These are phyloP conservation scores for Tylopilus orsonianus DNA, from an alignment of 1,284 basidiomycete genomes.

Conservation along the genomic window DNA sequence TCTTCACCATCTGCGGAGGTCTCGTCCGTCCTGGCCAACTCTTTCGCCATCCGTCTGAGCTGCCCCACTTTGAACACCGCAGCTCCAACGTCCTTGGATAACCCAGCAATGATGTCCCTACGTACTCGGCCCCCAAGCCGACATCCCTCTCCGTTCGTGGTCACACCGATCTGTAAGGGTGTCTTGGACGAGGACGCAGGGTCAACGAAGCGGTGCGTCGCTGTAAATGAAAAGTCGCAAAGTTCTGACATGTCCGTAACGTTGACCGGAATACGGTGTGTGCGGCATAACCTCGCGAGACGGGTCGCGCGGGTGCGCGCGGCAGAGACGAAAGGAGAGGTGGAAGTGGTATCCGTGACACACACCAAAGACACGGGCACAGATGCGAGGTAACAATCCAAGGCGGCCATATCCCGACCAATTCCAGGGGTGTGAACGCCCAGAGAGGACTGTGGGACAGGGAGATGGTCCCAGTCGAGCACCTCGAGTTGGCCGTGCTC, in stretches of 20 bases:
- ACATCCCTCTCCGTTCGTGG: constrained; percentile 92
- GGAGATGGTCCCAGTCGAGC: constrained; percentile 51
- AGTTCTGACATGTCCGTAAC: constrained; percentile 83
- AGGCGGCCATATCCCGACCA: constrained; percentile 37
- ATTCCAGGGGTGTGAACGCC: constrained; percentile 21
- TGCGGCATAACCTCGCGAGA: constrained; percentile 57
- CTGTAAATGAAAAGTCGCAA: constrained; percentile 89
- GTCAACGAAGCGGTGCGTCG: constrained; percentile 80
- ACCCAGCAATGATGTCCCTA: constrained; percentile 76
- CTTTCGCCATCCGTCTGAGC: constrained; percentile 67
- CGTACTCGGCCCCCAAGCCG: constrained; percentile 79
- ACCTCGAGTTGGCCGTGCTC: constrained; percentile 54
- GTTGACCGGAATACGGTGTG: constrained; percentile 76
- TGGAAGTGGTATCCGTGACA: constrained; percentile 49
- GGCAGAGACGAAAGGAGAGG: constrained; percentile 11
- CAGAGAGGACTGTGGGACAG: background rate
- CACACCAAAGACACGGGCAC: constrained; percentile 59
- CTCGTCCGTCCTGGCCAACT: constrained; percentile 16
- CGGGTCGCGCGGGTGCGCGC: constrained; percentile 47
- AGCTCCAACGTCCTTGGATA: constrained; percentile 74
- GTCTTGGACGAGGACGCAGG: constrained; percentile 46
- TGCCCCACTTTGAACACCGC: constrained; percentile 79
- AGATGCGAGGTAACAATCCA: constrained; percentile 48
- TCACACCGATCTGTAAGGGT: constrained; percentile 82
- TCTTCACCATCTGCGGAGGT: constrained; percentile 29